Percentiles rank a stretch among this genome's conserved stretches.
Conservation (phyloP, 2,329 filamentous ascomycete species). For the Colletotrichum destructivum region DNA sequence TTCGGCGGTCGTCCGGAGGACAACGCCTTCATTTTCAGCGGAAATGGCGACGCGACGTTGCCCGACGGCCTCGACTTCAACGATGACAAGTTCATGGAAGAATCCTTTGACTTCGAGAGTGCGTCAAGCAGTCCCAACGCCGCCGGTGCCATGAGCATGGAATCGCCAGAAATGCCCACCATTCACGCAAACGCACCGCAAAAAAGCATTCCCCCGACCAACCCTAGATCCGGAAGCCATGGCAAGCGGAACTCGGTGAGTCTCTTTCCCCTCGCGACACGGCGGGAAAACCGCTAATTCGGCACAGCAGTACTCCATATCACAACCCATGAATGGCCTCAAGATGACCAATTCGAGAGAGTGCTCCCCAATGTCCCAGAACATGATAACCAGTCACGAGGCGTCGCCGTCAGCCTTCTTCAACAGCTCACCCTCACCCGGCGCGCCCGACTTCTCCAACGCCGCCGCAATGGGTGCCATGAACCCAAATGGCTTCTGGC, state of each 20-base stretch:
- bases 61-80: conserved; percentile 52
- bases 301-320: conserved; percentile 65
- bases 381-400: conserved; percentile 66
- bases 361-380: conserved; percentile 66
- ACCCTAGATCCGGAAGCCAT: conserved; percentile 48
- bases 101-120: conserved; percentile 71
- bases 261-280: not conserved
- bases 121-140: conserved; percentile 70
- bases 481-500: conserved; percentile 55
- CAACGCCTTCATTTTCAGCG: conserved; percentile 53
- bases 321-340: conserved; percentile 65
- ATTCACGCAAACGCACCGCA: conserved; percentile 54
- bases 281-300: conserved; percentile 47
- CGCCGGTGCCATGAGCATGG: conserved; percentile 51
- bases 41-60: conserved; percentile 46
- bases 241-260: conserved; percentile 51
- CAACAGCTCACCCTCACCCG: conserved; percentile 63
- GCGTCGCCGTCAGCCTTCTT: conserved; percentile 66
- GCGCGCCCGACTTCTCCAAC: conserved; percentile 56
- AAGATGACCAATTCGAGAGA: conserved; percentile 66
- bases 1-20: conserved; percentile 56
- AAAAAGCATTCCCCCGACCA: conserved; percentile 46
- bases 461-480: conserved; percentile 42
- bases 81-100: conserved; percentile 62
- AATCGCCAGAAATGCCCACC: conserved; percentile 60